Percentiles rank a stretch among this genome's conserved stretches.
These are phyloP conservation scores for Allomyces macrogynus DNA, from an alignment of 192 early-diverging fungal genomes.

Conservation along the genomic window DNA sequence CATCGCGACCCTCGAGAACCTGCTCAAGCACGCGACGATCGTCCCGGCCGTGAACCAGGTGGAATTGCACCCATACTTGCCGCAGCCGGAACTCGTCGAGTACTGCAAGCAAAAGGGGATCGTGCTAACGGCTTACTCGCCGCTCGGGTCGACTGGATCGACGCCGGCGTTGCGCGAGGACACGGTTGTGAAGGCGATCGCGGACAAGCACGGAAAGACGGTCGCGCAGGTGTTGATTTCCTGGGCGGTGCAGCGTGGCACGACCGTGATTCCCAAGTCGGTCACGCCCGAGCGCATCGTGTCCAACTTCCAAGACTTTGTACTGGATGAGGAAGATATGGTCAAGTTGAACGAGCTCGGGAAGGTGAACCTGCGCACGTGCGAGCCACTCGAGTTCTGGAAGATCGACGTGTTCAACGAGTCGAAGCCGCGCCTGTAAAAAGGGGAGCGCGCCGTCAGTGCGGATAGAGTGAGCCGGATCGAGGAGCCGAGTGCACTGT, in stretches of 20 bases:
- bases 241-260: slow-evolving; percentile 54
- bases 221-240: slow-evolving; percentile 55
- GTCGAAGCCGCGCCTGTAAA: too few species aligned
- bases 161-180: slow-evolving; percentile 10
- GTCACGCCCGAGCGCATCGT: slow-evolving; percentile 37
- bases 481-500: too few species aligned
- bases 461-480: too few species aligned
- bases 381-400: slow-evolving; percentile 17
- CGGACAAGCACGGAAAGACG: slow-evolving; percentile 36
- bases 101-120: slow-evolving; percentile 52
- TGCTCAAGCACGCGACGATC: slow-evolving; percentile 41
- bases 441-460: too few species aligned
- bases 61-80: slow-evolving; percentile 62
- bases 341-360: slow-evolving; percentile 14
- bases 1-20: slow-evolving; percentile 35
- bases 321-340: slow-evolving; percentile 19
- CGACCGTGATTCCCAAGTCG: slow-evolving; percentile 62
- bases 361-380: slow-evolving; percentile 17
- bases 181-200: slow-evolving; percentile 37
- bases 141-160: slow-evolving; percentile 34
- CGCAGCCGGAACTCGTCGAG: slow-evolving; percentile 24
- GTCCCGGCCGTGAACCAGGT: slow-evolving; percentile 70
- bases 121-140: slow-evolving; percentile 62
- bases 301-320: slow-evolving; percentile 34
- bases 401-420: slow-evolving; percentile 9